phyloP scores from a whole-genome alignment of 164 flowering plant species.

The Platanus orientalis region DNA sequence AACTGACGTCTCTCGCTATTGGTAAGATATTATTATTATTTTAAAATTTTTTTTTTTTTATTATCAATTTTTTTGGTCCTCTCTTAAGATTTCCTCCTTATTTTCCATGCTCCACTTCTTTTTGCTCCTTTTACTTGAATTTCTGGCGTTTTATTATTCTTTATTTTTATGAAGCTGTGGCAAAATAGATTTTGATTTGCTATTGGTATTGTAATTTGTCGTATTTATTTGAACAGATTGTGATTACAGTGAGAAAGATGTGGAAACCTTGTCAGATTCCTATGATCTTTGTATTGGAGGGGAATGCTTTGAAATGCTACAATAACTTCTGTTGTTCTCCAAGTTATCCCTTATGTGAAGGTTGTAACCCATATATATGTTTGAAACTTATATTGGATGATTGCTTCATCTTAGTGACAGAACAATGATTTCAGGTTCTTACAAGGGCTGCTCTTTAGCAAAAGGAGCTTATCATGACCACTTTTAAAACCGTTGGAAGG shows the following conservation, averaged over 20 bases:
- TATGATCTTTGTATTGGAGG: slow-evolving; percentile 96
- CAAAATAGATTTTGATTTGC: not conserved
- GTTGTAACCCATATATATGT: slow-evolving; percentile 25
- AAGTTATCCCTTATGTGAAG: slow-evolving; percentile 86
- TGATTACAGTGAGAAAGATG: slow-evolving; percentile 58
- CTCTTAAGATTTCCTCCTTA: not conserved
- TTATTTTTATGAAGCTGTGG: not conserved
- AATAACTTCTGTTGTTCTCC: slow-evolving; percentile 61
- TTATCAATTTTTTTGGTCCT: no score
- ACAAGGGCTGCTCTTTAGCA: slow-evolving; percentile 98
- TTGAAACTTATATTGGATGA: not conserved
- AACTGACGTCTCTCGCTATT: slow-evolving; percentile 38
- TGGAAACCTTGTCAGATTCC: slow-evolving; percentile 57
- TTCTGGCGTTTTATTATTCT: not conserved
- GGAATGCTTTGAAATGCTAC: slow-evolving; percentile 85
- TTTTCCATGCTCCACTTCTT: not conserved
- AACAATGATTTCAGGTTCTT: slow-evolving; percentile 58
- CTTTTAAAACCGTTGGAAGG: slow-evolving; percentile 87
- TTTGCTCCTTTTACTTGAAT: not conserved
- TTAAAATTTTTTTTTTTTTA: not conserved
- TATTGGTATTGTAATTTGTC: not conserved
- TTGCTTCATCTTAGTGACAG: slow-evolving; percentile 8
- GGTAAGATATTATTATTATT: slow-evolving; percentile 28
- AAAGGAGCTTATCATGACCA: slow-evolving; percentile 91
- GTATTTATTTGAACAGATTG: not conserved